A percentile compares a stretch with the other conserved stretches of the same genome.
These are phyloP conservation scores for Albizia julibrissin DNA, from an alignment of 306 rosid genomes.

Conservation along the genomic window DNA sequence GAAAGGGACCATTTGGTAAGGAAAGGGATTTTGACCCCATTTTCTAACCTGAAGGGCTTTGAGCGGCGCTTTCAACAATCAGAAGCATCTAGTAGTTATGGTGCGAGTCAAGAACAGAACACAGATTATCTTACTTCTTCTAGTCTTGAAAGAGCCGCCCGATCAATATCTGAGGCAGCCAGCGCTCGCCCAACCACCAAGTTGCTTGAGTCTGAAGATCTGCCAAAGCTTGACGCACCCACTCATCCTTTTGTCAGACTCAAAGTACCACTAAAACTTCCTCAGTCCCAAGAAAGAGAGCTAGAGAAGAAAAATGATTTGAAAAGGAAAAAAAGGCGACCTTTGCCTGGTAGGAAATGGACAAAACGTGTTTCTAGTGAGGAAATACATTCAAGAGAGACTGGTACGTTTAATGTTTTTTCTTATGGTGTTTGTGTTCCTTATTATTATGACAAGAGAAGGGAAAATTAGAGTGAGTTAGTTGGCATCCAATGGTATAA, in stretches of 20 bases:
- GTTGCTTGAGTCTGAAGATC: slow-evolving; percentile 66
- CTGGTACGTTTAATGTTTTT: slow-evolving; percentile 56
- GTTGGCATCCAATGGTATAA: slow-evolving; percentile 1
- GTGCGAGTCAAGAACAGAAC: slow-evolving; percentile 43
- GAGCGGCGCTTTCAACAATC: slow-evolving; percentile 77
- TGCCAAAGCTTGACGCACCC: slow-evolving; percentile 89
- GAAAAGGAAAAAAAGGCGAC: slow-evolving; percentile 61
- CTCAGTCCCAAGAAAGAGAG: slow-evolving; percentile 48
- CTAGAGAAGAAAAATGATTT: slow-evolving; percentile 40
- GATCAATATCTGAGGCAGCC: slow-evolving; percentile 75
- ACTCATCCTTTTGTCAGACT: slow-evolving; percentile 78
- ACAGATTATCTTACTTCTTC: slow-evolving; percentile 51
- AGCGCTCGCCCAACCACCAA: slow-evolving; percentile 88
- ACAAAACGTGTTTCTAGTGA: slow-evolving; percentile 64
- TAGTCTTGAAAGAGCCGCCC: slow-evolving; percentile 74
- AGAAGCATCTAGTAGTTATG: slow-evolving; percentile 51
- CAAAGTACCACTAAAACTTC: slow-evolving; percentile 52
- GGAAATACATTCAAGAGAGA: slow-evolving; percentile 50
- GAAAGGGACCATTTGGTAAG: slow-evolving; percentile 93
- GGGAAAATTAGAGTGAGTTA: neutral
- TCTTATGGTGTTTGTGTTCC: slow-evolving; percentile 22
- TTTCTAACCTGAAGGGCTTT: slow-evolving; percentile 89
- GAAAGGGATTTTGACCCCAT: slow-evolving; percentile 91
- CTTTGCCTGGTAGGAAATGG: slow-evolving; percentile 89
- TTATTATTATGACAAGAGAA: slow-evolving; percentile 12